Conservation (phyloP, 352 stramenopile genomes). For the Globisporangium parvum region DNA sequence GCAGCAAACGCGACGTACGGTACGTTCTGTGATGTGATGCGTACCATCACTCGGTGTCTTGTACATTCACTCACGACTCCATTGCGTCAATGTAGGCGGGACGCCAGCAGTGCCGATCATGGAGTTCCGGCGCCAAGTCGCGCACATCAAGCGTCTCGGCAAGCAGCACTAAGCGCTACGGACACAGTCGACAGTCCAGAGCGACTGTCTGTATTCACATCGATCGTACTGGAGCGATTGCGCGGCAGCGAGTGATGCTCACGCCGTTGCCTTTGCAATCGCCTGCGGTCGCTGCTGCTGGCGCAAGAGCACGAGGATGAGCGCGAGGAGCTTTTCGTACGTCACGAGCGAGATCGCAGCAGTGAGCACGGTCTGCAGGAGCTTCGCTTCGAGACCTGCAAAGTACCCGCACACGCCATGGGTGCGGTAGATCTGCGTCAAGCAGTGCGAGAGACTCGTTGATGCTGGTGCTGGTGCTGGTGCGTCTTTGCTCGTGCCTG, state of each 20-base stretch:
- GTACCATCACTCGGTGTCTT: background rate
- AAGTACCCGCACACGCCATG: conserved; percentile 83
- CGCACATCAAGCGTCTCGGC: conserved; percentile 36
- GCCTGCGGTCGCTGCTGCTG: conserved; percentile 16
- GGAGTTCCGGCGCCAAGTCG: conserved; percentile 73
- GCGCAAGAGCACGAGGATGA: conserved; percentile 52
- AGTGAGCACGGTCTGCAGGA: conserved; percentile 92
- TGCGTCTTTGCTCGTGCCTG: conserved; percentile 1
- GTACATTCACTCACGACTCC: background rate
- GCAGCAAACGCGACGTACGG: conserved; percentile 49
- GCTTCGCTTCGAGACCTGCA: conserved; percentile 89
- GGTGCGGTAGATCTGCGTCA: conserved; percentile 47
- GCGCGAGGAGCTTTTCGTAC: conserved; percentile 88
- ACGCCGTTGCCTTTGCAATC: conserved; percentile 35
- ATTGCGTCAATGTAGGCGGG: conserved; percentile 31
- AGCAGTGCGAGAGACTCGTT: conserved; percentile 23
- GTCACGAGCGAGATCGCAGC: conserved; percentile 91
- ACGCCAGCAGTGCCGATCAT: conserved; percentile 72
- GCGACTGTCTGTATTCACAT: background rate
- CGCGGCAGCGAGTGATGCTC: background rate
- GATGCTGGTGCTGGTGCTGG: conserved; percentile 1
- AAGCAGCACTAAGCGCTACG: conserved; percentile 21
- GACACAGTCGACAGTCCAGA: background rate
- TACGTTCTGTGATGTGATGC: conserved; percentile 8
- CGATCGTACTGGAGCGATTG: no score